phyloP scores from a whole-genome alignment of 1,284 basidiomycete species.

The Cutaneotrichosporon cavernicola region DNA sequence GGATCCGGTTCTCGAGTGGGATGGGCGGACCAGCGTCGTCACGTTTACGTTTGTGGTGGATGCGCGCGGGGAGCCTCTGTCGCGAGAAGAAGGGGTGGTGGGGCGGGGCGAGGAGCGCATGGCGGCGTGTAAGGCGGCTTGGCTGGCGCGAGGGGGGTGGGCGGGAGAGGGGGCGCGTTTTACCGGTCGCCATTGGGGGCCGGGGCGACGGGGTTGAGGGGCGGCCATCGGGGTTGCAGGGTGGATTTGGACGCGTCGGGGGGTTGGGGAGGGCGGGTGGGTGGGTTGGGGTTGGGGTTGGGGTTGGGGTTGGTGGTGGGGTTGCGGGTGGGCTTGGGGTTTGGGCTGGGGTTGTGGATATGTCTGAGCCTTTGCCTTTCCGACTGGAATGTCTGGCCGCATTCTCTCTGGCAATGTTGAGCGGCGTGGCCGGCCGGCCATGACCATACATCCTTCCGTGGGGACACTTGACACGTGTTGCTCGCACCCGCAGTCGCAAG shows the following conservation, averaged over 20 bases:
- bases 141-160: constrained; percentile 1
- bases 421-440: neutral
- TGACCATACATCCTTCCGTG: neutral
- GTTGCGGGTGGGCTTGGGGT: neutral
- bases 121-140: neutral
- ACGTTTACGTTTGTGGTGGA: neutral
- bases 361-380: neutral
- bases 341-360: neutral
- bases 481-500: neutral
- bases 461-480: neutral
- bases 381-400: neutral
- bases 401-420: neutral
- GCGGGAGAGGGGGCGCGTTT: constrained; percentile 6
- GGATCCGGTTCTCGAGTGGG: neutral
- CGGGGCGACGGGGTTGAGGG: neutral
- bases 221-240: neutral
- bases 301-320: no score
- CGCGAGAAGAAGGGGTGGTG: neutral
- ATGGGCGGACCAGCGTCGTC: neutral
- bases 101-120: neutral
- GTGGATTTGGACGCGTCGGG: neutral
- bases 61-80: neutral
- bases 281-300: neutral
- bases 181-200: neutral
- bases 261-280: neutral